These are phyloP conservation scores for Globisporangium sylvaticum DNA, from an alignment of 352 stramenopile genomes.

Conservation along the genomic window DNA sequence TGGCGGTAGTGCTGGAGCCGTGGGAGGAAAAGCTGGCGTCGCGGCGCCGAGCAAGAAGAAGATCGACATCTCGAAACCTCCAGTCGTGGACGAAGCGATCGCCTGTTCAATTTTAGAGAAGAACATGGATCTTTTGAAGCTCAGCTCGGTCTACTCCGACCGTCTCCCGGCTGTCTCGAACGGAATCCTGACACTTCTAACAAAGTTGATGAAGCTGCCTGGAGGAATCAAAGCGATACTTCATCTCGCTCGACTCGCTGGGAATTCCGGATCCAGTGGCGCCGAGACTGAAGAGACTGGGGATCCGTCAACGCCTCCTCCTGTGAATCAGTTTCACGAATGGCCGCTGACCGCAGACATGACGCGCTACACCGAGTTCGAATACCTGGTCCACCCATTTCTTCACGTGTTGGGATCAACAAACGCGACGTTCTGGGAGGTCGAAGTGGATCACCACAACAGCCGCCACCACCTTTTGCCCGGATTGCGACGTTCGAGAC, in stretches of 20 bases:
- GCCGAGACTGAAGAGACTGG: neutral
- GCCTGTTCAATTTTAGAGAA: conserved; percentile 30
- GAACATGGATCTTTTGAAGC: conserved; percentile 18
- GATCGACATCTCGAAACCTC: conserved; percentile 21
- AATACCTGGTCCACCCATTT: neutral
- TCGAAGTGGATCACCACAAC: neutral
- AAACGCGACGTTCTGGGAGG: conserved; percentile 3
- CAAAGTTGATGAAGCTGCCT: conserved; percentile 27
- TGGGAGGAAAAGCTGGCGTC: neutral
- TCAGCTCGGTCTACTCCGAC: conserved; percentile 23
- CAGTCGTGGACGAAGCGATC: conserved; percentile 25
- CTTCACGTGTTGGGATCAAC: conserved; percentile 7
- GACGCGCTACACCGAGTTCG: conserved; percentile 5
- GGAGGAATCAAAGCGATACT: conserved; percentile 32
- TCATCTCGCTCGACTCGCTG: conserved; percentile 17
- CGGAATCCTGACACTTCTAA: conserved; percentile 26
- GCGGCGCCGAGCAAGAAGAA: conserved; percentile 39
- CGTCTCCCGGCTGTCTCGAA: conserved; percentile 28
- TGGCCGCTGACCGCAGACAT: conserved; percentile 7
- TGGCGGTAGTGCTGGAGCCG: neutral
- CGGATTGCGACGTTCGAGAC: conserved; percentile 22
- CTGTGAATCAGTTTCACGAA: neutral
- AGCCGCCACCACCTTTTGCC: neutral
- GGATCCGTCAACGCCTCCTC: neutral
- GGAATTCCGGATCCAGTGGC: neutral